phyloP scores from a whole-genome alignment of 73 alveolate species.

The Symbiodinium pilosum region DNA sequence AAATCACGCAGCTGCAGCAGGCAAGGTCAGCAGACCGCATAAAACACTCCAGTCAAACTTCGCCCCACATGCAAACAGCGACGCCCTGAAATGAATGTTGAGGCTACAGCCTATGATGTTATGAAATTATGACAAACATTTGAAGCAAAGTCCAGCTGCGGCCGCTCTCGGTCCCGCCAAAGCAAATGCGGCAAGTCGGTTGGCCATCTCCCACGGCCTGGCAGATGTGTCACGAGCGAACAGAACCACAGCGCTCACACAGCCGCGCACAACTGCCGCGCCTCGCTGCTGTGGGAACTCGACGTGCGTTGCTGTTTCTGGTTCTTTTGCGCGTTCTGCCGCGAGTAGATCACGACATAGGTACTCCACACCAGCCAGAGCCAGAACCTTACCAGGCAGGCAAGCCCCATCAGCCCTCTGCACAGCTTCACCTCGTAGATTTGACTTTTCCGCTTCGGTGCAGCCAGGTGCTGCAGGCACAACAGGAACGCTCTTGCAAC shows the following conservation, averaged over 20 bases:
- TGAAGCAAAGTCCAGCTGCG: background rate
- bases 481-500: background rate
- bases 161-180: conserved; percentile 61
- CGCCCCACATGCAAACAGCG: too few species aligned
- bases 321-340: too few species aligned
- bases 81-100: background rate
- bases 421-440: too few species aligned
- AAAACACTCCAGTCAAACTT: too few species aligned
- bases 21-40: background rate
- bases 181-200: conserved; percentile 78
- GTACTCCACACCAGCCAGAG: conserved; percentile 38
- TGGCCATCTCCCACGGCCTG: background rate
- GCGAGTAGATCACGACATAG: conserved; percentile 47
- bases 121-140: background rate
- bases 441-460: too few species aligned
- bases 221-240: too few species aligned
- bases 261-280: too few species aligned
- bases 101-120: background rate
- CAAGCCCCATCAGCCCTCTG: too few species aligned
- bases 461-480: too few species aligned
- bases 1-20: background rate
- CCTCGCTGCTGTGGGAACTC: too few species aligned
- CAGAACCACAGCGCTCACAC: too few species aligned
- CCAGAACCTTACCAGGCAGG: background rate
- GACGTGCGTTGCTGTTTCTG: too few species aligned